A percentile compares a stretch with the other conserved stretches of the same genome.
These are phyloP conservation scores for Apophysomyces ossiformis DNA, from an alignment of 371 early-diverging fungal species.

Conservation along the genomic window DNA sequence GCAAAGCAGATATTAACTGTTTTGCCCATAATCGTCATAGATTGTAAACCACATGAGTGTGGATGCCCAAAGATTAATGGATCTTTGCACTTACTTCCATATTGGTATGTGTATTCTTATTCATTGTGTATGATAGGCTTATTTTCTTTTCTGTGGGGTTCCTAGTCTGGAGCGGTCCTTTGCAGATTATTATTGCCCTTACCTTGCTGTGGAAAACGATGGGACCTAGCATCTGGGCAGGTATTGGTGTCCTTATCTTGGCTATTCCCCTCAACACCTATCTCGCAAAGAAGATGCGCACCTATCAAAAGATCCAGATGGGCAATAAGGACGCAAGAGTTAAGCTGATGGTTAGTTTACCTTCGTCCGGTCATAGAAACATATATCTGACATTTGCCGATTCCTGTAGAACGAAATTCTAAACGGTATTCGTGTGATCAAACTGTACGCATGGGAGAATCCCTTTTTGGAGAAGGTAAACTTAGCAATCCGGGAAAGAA, in stretches of 20 bases:
- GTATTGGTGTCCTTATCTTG: constrained; percentile 83
- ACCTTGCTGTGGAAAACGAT: constrained; percentile 82
- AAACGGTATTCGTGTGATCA: constrained; percentile 93
- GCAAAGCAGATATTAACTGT: neutral
- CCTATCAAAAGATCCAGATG: constrained; percentile 86
- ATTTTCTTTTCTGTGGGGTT: neutral
- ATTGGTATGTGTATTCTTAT: constrained; percentile 41
- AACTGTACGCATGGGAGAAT: constrained; percentile 83
- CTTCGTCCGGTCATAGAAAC: neutral
- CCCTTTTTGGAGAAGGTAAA: constrained; percentile 60
- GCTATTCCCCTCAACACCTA: constrained; percentile 75
- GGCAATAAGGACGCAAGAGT: constrained; percentile 89
- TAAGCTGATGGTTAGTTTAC: constrained; percentile 70
- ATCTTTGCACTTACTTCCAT: constrained; percentile 76
- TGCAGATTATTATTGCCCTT: constrained; percentile 86
- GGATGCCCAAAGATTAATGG: constrained; percentile 81
- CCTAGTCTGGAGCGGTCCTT: constrained; percentile 86
- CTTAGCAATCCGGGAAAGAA: neutral
- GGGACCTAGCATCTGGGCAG: constrained; percentile 87
- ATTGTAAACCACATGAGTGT: constrained; percentile 94
- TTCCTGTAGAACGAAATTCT: constrained; percentile 75
- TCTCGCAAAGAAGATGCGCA: constrained; percentile 67
- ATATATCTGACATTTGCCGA: neutral
- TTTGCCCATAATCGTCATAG: constrained; percentile 24
- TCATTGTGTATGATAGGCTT: neutral